Percentiles rank a stretch among this genome's conserved stretches.
Conservation (phyloP, 164 flowering plant genomes). For the grape (Vitis vinifera) region ASM3070453v1 NC_081822.1:2947501-2948000, state of each 20-base stretch:
- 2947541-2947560: background rate
- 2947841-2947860: no score
- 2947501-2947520: slow-evolving; percentile 1
- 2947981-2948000: slow-evolving; percentile 13
- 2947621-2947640: background rate
- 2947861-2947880: no score
- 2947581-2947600: background rate
- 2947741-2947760: slow-evolving; percentile 10
- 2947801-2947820: no score
- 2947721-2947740: slow-evolving; percentile 1
- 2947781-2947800: no score
- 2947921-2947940: slow-evolving; percentile 12
- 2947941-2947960: slow-evolving; percentile 6
- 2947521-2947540: background rate
- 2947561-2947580: background rate
- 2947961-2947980: background rate
- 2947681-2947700: slow-evolving; percentile 13
- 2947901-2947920: background rate
- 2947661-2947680: background rate
- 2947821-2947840: no score
- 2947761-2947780: slow-evolving; percentile 11
- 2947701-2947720: slow-evolving; percentile 20
- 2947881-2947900: background rate
- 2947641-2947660: background rate
- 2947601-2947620: background rate